A percentile compares a stretch with the other conserved stretches of the same genome.
Evolutionary conservation across 257 asterid genomes (phyloP).

Genomic region (Solanum sparsipilum): DNA sequence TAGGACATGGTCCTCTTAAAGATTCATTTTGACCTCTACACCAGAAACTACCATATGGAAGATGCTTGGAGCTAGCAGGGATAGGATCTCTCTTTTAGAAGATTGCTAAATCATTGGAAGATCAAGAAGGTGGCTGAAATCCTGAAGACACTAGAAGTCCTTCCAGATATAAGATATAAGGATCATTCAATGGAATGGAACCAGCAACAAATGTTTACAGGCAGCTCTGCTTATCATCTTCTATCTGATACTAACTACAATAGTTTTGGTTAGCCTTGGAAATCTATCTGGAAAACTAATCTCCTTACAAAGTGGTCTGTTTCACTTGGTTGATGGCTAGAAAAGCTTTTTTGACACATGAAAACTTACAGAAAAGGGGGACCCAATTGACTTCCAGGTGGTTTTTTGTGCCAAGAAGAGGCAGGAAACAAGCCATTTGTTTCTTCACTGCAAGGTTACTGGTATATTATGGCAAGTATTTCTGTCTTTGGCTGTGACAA

Average conservation of each 20-base stretch:
- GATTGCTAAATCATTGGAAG: background rate
- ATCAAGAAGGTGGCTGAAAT: background rate
- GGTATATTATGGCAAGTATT: background rate
- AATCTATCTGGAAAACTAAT: background rate
- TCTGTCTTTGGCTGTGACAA: background rate
- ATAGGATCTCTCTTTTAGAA: background rate
- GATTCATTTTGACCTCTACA: background rate
- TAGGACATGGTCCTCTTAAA: background rate
- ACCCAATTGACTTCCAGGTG: background rate
- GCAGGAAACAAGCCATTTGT: background rate
- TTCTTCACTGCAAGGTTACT: background rate
- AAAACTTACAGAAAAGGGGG: background rate
- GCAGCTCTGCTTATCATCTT: background rate
- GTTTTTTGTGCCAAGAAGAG: background rate
- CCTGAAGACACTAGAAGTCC: background rate
- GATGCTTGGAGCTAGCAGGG: background rate
- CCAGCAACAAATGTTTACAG: background rate
- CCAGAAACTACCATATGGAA: background rate
- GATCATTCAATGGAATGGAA: background rate
- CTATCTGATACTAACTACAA: background rate
- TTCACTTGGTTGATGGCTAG: background rate
- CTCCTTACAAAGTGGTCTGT: background rate
- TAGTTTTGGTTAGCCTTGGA: background rate
- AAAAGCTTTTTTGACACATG: background rate
- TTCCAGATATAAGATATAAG: background rate